Evolutionary conservation across 2,329 filamentous ascomycete genomes (phyloP).

Genomic region (Colletotrichum tofieldiae): DNA sequence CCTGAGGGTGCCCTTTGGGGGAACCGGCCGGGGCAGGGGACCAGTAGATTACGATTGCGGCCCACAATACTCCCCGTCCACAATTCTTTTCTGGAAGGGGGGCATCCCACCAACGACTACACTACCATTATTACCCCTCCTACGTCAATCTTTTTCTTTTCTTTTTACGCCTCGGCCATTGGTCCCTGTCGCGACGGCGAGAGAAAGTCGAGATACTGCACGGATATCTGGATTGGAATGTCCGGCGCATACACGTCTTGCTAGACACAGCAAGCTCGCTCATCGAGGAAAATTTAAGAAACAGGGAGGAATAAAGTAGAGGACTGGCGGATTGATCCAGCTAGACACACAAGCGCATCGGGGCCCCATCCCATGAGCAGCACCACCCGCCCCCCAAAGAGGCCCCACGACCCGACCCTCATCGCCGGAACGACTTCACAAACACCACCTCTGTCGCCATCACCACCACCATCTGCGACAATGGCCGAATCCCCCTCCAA

Average conservation of each 20-base stretch:
- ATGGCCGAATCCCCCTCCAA: slow-evolving; percentile 35
- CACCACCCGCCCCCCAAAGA: slow-evolving; percentile 26
- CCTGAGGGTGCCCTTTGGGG: neutral
- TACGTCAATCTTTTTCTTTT: slow-evolving; percentile 40
- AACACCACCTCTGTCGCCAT: neutral
- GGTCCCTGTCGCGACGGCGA: slow-evolving; percentile 21
- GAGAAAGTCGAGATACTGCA: neutral
- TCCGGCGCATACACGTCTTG: neutral
- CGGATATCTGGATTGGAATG: neutral
- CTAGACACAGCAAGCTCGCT: neutral
- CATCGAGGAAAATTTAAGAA: neutral
- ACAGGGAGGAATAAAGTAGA: neutral
- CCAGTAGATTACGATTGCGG: slow-evolving; percentile 4
- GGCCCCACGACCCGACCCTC: slow-evolving; percentile 37
- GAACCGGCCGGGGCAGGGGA: slow-evolving; percentile 21
- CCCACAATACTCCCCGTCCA: slow-evolving; percentile 9
- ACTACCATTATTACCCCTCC: slow-evolving; percentile 34
- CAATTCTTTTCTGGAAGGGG: slow-evolving; percentile 9
- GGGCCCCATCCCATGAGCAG: slow-evolving; percentile 33
- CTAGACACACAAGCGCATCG: slow-evolving; percentile 4
- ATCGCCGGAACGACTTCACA: neutral
- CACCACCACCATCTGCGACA: neutral
- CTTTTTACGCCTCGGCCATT: slow-evolving; percentile 25
- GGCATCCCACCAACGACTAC: slow-evolving; percentile 37
- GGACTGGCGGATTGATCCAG: neutral